phyloP scores from a whole-genome alignment of 2,329 filamentous ascomycete genomes.

The Sporothrix euskadiensis region DNA sequence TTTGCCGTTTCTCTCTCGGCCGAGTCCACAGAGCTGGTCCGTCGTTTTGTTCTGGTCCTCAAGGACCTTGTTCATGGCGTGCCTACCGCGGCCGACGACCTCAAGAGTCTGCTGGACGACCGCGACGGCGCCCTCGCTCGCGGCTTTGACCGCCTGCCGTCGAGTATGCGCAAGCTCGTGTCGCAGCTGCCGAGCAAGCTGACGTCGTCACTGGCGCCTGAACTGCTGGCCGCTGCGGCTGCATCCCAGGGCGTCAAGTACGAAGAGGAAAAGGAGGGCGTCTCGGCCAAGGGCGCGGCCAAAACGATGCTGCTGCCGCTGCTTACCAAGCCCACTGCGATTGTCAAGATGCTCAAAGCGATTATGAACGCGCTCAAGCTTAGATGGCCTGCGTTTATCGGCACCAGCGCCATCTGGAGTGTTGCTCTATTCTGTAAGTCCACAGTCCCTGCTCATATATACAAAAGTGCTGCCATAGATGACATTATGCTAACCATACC shows the following conservation, averaged over 20 bases:
- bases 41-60: constrained; percentile 83
- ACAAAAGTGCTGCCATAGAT: no score
- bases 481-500: constrained; percentile 10
- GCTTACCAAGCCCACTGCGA: constrained; percentile 81
- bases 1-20: constrained; percentile 75
- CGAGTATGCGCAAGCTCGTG: constrained; percentile 81
- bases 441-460: background rate
- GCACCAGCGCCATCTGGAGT: constrained; percentile 88
- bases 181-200: constrained; percentile 81
- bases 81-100: constrained; percentile 88
- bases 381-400: constrained; percentile 86
- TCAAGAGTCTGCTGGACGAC: constrained; percentile 64
- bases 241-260: constrained; percentile 67
- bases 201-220: constrained; percentile 72
- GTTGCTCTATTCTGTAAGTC: constrained; percentile 80
- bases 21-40: constrained; percentile 78
- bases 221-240: constrained; percentile 75
- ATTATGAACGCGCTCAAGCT: constrained; percentile 86
- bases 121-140: constrained; percentile 60
- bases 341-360: constrained; percentile 81
- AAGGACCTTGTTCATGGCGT: constrained; percentile 91
- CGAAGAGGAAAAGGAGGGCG: constrained; percentile 46
- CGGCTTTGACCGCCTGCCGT: constrained; percentile 68
- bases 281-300: constrained; percentile 57
- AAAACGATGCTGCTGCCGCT: constrained; percentile 70